Evolutionary conservation across 495 filamentous ascomycete species (phyloP).

Genomic region (Rhypophila decipiens): DNA sequence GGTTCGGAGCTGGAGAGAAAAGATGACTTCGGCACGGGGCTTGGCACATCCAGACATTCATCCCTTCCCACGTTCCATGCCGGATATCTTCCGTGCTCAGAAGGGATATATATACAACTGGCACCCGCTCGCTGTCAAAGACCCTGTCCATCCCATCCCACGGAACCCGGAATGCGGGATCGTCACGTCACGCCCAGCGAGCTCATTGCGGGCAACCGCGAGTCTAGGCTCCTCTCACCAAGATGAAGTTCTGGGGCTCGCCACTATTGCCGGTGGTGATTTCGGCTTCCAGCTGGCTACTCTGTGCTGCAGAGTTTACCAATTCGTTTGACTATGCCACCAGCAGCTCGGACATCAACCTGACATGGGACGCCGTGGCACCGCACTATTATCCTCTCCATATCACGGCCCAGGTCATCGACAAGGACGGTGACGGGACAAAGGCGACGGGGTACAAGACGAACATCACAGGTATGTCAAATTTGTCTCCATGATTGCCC

Average conservation of each 20-base stretch:
- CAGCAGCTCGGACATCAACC: slow-evolving; percentile 13
- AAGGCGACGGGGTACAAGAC: slow-evolving; percentile 24
- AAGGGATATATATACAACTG: too few relatives aligned
- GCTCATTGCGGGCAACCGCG: too few relatives aligned
- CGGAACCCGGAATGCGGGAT: too few relatives aligned
- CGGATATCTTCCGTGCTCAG: too few relatives aligned
- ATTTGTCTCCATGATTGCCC: neutral
- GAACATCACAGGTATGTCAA: slow-evolving; percentile 26
- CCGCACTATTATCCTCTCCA: slow-evolving; percentile 22
- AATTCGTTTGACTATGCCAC: slow-evolving; percentile 22
- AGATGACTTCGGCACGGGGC: too few relatives aligned
- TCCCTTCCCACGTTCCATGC: too few relatives aligned
- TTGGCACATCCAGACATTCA: too few relatives aligned
- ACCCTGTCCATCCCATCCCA: too few relatives aligned
- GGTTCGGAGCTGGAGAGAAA: too few relatives aligned
- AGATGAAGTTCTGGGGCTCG: slow-evolving; percentile 3
- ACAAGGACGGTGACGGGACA: slow-evolving; percentile 22
- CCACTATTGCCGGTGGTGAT: slow-evolving; percentile 1
- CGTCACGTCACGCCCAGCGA: too few relatives aligned
- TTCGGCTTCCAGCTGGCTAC: neutral
- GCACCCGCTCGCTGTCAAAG: too few relatives aligned
- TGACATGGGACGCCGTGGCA: slow-evolving; percentile 25
- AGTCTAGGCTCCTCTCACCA: neutral
- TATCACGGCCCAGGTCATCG: slow-evolving; percentile 27
- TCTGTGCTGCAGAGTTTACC: slow-evolving; percentile 17